Percentiles rank a stretch among this genome's conserved stretches.
These are phyloP conservation scores for Penicillium paneum DNA, from an alignment of 2,329 filamentous ascomycete genomes.

Conservation along the genomic window DNA sequence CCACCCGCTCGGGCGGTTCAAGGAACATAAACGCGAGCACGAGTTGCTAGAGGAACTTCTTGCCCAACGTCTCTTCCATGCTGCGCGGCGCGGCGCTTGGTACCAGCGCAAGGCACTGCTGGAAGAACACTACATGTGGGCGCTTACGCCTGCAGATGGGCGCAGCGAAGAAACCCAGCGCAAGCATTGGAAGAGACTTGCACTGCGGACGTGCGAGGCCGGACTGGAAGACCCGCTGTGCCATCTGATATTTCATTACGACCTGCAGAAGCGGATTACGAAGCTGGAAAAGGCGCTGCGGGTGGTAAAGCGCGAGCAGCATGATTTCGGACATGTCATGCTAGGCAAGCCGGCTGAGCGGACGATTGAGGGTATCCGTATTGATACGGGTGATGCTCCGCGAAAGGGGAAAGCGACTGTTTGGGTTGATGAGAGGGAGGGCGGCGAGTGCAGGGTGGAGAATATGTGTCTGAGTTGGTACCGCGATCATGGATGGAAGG, in stretches of 20 bases:
- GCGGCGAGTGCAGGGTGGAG: constrained; percentile 79
- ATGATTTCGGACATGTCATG: constrained; percentile 85
- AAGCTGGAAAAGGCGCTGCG: constrained; percentile 85
- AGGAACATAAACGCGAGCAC: constrained; percentile 75
- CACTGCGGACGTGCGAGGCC: constrained; percentile 75
- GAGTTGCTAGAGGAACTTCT: constrained; percentile 71
- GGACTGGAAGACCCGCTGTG: constrained; percentile 85
- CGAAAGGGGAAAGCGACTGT: constrained; percentile 59
- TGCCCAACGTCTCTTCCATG: constrained; percentile 76
- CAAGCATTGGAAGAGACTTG: constrained; percentile 76
- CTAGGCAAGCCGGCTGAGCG: constrained; percentile 74
- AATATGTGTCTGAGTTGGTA: constrained; percentile 91
- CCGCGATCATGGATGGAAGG: constrained; percentile 80
- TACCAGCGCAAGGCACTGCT: constrained; percentile 92
- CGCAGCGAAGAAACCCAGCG: constrained; percentile 62
- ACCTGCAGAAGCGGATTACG: constrained; percentile 86
- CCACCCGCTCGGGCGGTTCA: constrained; percentile 74
- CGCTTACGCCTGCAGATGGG: constrained; percentile 50
- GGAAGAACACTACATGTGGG: constrained; percentile 91
- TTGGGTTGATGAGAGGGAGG: constrained; percentile 77
- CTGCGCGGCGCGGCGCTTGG: constrained; percentile 81
- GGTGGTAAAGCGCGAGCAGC: constrained; percentile 79
- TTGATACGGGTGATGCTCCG: constrained; percentile 58
- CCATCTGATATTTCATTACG: constrained; percentile 89
- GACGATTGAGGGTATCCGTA: constrained; percentile 70